Evolutionary conservation across 148 eudicot genomes (phyloP), one percentile per base, ranked within the genome.

Genomic region (Camellia granthamiana): DNA sequence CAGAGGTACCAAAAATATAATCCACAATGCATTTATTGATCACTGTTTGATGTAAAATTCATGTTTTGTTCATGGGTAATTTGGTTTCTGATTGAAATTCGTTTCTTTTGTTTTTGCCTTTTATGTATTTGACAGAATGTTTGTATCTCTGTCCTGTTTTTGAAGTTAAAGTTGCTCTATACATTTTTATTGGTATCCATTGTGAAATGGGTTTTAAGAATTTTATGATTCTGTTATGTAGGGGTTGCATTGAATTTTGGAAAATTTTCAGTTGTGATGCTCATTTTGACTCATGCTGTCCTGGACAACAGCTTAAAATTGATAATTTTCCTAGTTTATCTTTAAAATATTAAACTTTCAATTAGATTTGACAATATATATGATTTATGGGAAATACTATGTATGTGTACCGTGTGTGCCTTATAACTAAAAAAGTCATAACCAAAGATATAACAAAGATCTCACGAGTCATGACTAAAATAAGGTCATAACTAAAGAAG

Each of bases 1-100:
- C 90, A 54, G 54, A 92, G 93, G 98, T 94, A 8, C 12, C 14
- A 7, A 46, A 5, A 10, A 56, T 30, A 23, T 18, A 41, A 23
- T 4, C 30, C 41, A 44, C 47, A 0, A 51, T 41, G 18, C 52
- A 19, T 46, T 11, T 66, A 18, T 66, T 14, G 70, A 2, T 9
- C 70, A 23, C 2, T 73, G 76, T 54, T 51, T 51, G n/a, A 3
- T 2, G 41, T 3, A 14, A 59, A 8, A 7, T 10, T 11, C 3
- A 55, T 55, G 9, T 55, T 55, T 7, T 55, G 58, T 12, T 6
- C 10, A 55, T 55, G 11, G 58, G 58, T 55, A 55, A 55, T 7
- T 55, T 8, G 11, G 2, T 55, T 55, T 55, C 9, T 7, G 58
- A 55, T 30, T 55, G 58, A 55, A 55, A 7, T 55, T 7, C 58